These are phyloP conservation scores for Pseudogymnoascus sp. DNA, from an alignment of 2,329 filamentous ascomycete species.

Conservation along the genomic window DNA sequence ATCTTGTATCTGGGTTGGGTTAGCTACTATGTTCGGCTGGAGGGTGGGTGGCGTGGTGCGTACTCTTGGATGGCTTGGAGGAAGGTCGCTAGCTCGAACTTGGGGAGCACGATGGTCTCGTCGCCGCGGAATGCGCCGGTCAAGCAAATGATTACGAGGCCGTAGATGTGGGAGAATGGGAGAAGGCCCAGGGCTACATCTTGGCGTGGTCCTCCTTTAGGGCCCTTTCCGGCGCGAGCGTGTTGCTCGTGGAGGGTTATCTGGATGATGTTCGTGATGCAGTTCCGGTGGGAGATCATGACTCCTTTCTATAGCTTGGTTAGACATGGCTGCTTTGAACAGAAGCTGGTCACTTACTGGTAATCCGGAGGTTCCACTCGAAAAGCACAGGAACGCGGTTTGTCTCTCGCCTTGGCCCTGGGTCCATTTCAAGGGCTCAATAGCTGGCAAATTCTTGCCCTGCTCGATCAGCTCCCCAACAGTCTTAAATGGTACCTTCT, in stretches of 20 bases:
- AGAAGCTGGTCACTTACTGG: constrained; percentile 44
- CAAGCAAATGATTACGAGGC: constrained; percentile 60
- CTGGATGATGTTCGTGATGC: constrained; percentile 69
- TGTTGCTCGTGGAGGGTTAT: constrained; percentile 36
- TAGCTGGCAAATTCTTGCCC: constrained; percentile 42
- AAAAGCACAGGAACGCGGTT: constrained; percentile 70
- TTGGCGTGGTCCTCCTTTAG: neutral
- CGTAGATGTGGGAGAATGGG: constrained; percentile 73
- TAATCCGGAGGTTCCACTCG: constrained; percentile 68
- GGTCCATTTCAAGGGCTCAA: constrained; percentile 47
- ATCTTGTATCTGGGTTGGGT: constrained; percentile 47
- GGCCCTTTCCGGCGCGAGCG: neutral
- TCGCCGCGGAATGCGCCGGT: constrained; percentile 61
- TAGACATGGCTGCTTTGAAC: neutral
- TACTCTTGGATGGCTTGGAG: constrained; percentile 55
- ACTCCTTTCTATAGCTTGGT: constrained; percentile 57
- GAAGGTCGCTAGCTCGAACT: constrained; percentile 63
- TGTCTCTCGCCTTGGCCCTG: constrained; percentile 55
- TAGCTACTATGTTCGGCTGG: neutral
- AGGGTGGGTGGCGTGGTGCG: neutral
- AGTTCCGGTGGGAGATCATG: constrained; percentile 71
- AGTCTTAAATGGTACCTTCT: constrained; percentile 47
- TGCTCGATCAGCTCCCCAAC: constrained; percentile 55
- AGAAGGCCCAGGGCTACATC: constrained; percentile 55
- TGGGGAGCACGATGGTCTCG: constrained; percentile 61